Conservation (phyloP, 208 protist species). For the Vickermania ingenoplastis region DNA sequence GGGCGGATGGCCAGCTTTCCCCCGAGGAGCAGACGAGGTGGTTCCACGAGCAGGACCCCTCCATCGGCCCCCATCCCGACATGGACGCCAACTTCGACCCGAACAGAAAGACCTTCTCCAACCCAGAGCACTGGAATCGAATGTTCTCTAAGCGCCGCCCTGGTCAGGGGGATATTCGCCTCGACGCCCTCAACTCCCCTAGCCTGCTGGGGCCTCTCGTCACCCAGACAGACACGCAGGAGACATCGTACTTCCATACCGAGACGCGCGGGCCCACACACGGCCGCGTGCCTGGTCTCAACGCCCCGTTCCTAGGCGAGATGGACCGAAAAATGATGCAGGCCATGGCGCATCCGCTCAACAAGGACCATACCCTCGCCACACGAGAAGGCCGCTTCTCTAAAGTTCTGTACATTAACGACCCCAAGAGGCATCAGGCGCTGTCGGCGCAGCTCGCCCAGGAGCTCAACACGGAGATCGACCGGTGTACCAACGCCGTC, state of each 20-base stretch:
- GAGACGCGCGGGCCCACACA: constrained; percentile 57
- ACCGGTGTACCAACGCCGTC: constrained; percentile 76
- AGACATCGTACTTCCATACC: constrained; percentile 44
- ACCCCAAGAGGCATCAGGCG: constrained; percentile 58
- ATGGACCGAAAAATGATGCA: constrained; percentile 87
- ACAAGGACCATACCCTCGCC: constrained; percentile 63
- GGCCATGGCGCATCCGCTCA: constrained; percentile 75
- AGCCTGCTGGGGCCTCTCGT: constrained; percentile 69
- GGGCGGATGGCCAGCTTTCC: constrained; percentile 9
- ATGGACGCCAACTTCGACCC: constrained; percentile 58
- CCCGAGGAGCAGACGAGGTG: constrained; percentile 18
- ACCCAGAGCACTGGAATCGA: constrained; percentile 88
- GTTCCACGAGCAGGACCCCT: constrained; percentile 68
- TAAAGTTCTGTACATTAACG: constrained; percentile 85
- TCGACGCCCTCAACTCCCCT: constrained; percentile 42
- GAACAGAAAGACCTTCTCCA: constrained; percentile 70
- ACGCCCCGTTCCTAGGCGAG: constrained; percentile 77
- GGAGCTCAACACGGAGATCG: constrained; percentile 53
- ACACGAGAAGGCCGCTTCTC: constrained; percentile 81
- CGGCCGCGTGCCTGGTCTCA: constrained; percentile 74
- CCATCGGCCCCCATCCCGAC: constrained; percentile 44
- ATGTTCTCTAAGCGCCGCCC: constrained; percentile 82
- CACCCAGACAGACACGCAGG: constrained; percentile 64
- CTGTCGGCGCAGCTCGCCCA: constrained; percentile 59
- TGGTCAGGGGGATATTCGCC: constrained; percentile 74